phyloP scores from a whole-genome alignment of 768 basidiomycete genomes.

The Obba rivulosa region DNA sequence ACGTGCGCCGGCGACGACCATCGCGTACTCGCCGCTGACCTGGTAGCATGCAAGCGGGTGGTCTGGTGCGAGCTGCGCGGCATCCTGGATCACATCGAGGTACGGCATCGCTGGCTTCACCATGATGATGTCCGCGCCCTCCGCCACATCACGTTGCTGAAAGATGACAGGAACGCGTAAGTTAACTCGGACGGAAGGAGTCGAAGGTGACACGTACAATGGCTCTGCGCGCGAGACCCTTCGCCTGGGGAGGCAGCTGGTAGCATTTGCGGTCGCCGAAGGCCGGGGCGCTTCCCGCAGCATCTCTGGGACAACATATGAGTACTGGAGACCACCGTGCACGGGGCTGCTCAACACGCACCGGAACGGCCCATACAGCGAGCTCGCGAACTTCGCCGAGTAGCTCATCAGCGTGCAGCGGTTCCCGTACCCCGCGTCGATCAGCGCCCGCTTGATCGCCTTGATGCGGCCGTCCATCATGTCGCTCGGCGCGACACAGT shows the following conservation, averaged over 20 bases:
- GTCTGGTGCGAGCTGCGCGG: constrained; percentile 71
- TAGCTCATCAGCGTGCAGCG: constrained; percentile 93
- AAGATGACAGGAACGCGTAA: neutral
- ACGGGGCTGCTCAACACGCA: constrained; percentile 26
- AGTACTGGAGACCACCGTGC: neutral
- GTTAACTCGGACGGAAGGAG: neutral
- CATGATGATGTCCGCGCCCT: constrained; percentile 99
- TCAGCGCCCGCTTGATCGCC: constrained; percentile 81
- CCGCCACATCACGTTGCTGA: constrained; percentile 79
- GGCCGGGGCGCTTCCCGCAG: constrained; percentile 93
- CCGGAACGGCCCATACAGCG: constrained; percentile 95
- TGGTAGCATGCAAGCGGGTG: constrained; percentile 96
- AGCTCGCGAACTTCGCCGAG: constrained; percentile 95
- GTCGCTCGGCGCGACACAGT: constrained; percentile 97
- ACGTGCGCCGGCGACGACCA: constrained; percentile 90
- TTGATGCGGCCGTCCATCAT: constrained; percentile 99
- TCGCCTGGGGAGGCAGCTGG: constrained; percentile 85
- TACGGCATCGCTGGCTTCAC: constrained; percentile 96
- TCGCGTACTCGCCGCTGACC: constrained; percentile 96
- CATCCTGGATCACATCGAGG: constrained; percentile 93
- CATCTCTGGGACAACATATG: constrained; percentile 56
- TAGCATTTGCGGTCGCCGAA: constrained; percentile 98
- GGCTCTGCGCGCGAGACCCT: constrained; percentile 88
- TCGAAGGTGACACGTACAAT: constrained; percentile 54
- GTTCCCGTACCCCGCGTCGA: constrained; percentile 82